Percentiles rank a stretch among this genome's conserved stretches.
phyloP scores from a whole-genome alignment of 1,139 yeast species.

The Candida sp. region DNA sequence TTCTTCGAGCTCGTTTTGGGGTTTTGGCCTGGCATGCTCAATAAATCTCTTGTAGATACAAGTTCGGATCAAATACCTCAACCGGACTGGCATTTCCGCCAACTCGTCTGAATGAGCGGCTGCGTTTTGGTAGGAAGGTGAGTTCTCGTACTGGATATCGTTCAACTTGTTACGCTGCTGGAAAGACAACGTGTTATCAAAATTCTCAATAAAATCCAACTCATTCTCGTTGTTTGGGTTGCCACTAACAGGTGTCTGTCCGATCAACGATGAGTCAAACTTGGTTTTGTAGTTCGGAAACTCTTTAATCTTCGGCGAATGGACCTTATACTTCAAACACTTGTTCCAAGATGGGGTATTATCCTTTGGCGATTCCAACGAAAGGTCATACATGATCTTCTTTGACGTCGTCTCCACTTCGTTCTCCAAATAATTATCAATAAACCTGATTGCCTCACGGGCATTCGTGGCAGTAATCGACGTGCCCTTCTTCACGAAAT shows the following conservation, averaged over 20 bases:
- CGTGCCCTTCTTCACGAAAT: conserved; percentile 56
- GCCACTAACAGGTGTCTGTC: conserved; percentile 12
- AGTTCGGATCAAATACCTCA: conserved; percentile 53
- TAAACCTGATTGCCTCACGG: conserved; percentile 57
- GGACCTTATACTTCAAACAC: conserved; percentile 47
- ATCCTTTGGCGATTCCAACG: conserved; percentile 42
- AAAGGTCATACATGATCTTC: conserved; percentile 23
- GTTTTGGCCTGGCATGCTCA: conserved; percentile 22
- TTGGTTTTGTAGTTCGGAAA: conserved; percentile 48
- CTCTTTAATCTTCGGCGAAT: conserved; percentile 49
- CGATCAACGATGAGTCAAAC: conserved; percentile 33
- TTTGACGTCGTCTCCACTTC: conserved; percentile 12
- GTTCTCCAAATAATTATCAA: conserved; percentile 43
- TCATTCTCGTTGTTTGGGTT: conserved; percentile 1
- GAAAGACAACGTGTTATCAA: conserved; percentile 12
- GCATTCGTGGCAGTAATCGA: conserved; percentile 60
- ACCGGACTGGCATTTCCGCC: conserved; percentile 54
- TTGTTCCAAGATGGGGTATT: conserved; percentile 54
- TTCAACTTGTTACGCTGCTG: conserved; percentile 19
- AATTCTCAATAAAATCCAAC: conserved; percentile 11
- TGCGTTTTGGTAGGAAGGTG: conserved; percentile 30
- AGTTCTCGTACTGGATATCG: conserved; percentile 40
- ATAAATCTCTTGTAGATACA: conserved; percentile 51
- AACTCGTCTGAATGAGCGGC: conserved; percentile 31
- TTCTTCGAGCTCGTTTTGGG: conserved; percentile 22